These are phyloP conservation scores for Cercospora citrullina DNA, from an alignment of 2,329 filamentous ascomycete species.

Conservation along the genomic window DNA sequence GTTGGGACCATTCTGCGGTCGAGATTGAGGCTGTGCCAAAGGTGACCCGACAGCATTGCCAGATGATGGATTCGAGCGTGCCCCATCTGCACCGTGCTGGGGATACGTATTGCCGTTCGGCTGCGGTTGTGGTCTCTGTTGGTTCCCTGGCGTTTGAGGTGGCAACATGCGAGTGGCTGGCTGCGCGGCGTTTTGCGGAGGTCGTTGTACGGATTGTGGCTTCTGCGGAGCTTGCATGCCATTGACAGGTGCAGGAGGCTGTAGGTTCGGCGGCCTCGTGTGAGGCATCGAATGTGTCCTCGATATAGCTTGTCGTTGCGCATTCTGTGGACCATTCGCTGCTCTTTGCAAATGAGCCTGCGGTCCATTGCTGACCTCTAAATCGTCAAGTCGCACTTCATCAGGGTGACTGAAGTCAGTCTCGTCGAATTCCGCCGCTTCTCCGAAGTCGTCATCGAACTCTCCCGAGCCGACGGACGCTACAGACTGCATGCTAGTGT, in stretches of 20 bases:
- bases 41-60: slow-evolving; percentile 31
- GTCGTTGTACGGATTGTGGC: slow-evolving; percentile 28
- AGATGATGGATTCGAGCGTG: slow-evolving; percentile 37
- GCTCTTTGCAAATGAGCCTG: slow-evolving; percentile 26
- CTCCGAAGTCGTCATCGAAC: slow-evolving; percentile 57
- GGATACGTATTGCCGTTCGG: slow-evolving; percentile 17
- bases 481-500: slow-evolving; percentile 37
- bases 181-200: slow-evolving; percentile 28
- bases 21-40: slow-evolving; percentile 32
- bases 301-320: slow-evolving; percentile 30
- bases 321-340: slow-evolving; percentile 22
- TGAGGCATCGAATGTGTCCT: slow-evolving; percentile 39
- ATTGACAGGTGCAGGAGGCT: slow-evolving; percentile 29
- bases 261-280: slow-evolving; percentile 33
- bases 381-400: slow-evolving; percentile 62
- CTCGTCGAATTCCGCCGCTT: slow-evolving; percentile 57
- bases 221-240: slow-evolving; percentile 28
- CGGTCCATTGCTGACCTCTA: slow-evolving; percentile 24
- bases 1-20: slow-evolving; percentile 19
- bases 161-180: slow-evolving; percentile 31
- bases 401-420: slow-evolving; percentile 66
- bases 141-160: slow-evolving; percentile 32
- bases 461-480: slow-evolving; percentile 41
- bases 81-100: slow-evolving; percentile 26
- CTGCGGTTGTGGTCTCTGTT: slow-evolving; percentile 32